Evolutionary conservation across 352 stramenopile species (phyloP), one percentile per base, ranked within the genome.

Genomic region (Bremia lactucae): DNA sequence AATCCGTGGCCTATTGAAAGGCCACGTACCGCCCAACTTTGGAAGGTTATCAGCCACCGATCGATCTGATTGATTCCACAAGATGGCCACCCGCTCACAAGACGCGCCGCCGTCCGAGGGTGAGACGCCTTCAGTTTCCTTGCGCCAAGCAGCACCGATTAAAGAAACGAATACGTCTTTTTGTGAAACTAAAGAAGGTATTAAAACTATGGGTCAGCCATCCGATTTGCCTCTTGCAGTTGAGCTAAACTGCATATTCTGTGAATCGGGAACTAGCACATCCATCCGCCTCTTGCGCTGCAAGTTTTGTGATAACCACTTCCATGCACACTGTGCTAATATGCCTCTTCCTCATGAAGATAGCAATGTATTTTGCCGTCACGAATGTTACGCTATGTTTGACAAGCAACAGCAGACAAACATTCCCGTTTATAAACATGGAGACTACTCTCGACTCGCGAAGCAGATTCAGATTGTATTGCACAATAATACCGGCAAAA

Each of bases 241-340:
- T 8, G 35, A 43, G 14, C 11, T 51, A 20, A 41, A 35, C 20
- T 71, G 61, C 37, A 49, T 65, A 28, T 46, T 71, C 0, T 71
- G 61, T 34, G 57, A 53, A 2, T 23, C 45, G 3, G 49, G 55
- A 19, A 50, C 48, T 16, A 54, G 15, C 38, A 48, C 54, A 13
- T 22, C 49, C 13, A 39, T 63, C 15, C 57, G 65, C 18, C 52
- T 80, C 18, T 69, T 84, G 59, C 52, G 54, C 42, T 87, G 75
- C 48, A 59, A 65, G 25, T 71, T 44, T 33, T 87, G 75, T 39
- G 48, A 26, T 3, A 64, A 50, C 37, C 29, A 38, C n/a, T 87
- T 85, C 57, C 75, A 87, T 49, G 60, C 70, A 9, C 48, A 67
- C 31, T 87, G 75, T 48, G 72, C 63, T 20, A 85, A 80, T 35